Percentiles rank a stretch among this genome's conserved stretches.
phyloP scores from a whole-genome alignment of 1,284 basidiomycete species.

The Porogramme epimiltina region DNA sequence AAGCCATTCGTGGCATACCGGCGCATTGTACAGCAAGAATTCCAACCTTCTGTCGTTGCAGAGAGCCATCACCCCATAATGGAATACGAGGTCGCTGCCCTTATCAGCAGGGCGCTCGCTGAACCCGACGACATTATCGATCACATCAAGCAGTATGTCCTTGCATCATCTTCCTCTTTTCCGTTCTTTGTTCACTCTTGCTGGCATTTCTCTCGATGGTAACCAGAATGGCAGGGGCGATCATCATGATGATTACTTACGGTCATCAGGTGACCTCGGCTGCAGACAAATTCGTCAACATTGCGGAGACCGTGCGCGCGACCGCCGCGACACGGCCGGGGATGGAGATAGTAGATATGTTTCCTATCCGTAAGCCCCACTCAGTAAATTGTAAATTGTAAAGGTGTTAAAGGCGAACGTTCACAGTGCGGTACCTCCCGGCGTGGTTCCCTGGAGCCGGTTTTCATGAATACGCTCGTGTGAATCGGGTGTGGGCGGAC shows the following conservation, averaged over 20 bases:
- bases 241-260: constrained; percentile 20
- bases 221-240: constrained; percentile 11
- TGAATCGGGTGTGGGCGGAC: constrained; percentile 6
- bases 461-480: no score
- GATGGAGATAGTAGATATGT: constrained; percentile 17
- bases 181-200: neutral
- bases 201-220: neutral
- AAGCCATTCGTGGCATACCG: constrained; percentile 6
- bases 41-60: constrained; percentile 9
- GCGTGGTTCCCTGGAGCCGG: constrained; percentile 19
- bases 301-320: constrained; percentile 13
- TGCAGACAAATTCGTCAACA: constrained; percentile 12
- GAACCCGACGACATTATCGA: neutral
- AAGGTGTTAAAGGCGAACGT: neutral
- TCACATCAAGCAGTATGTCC: constrained; percentile 6
- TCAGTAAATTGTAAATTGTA: neutral
- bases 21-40: constrained; percentile 13
- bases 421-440: constrained; percentile 18
- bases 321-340: constrained; percentile 13
- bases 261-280: constrained; percentile 10
- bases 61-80: constrained; percentile 1
- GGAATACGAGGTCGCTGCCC: neutral
- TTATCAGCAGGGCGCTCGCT: neutral
- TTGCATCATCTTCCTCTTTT: neutral
- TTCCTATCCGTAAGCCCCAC: constrained; percentile 16